Evolutionary conservation across 306 rosid species (phyloP).

Genomic region (Hippophae gyantsensis): DNA sequence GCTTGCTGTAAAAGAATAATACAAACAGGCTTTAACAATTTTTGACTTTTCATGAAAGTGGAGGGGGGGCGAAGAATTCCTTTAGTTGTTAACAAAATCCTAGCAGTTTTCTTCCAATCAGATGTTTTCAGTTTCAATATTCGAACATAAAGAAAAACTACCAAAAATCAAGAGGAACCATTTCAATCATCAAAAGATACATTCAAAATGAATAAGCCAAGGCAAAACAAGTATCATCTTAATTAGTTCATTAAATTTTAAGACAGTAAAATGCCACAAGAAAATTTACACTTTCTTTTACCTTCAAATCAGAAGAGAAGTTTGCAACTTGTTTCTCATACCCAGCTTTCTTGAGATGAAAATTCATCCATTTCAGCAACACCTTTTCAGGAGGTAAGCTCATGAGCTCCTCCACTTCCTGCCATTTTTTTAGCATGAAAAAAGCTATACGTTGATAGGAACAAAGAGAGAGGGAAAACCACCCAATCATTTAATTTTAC

Average conservation of each 20-base stretch:
- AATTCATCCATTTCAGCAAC: slow-evolving; percentile 97
- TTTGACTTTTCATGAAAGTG: background rate
- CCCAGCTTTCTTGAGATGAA: slow-evolving; percentile 89
- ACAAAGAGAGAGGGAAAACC: slow-evolving; percentile 9
- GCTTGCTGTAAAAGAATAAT: background rate
- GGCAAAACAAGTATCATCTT: background rate
- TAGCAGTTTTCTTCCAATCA: too few species aligned
- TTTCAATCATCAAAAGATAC: background rate
- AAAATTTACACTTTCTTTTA: slow-evolving; percentile 22
- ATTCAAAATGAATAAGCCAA: background rate
- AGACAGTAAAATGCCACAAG: slow-evolving; percentile 14
- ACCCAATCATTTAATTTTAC: background rate
- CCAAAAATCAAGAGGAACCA: background rate
- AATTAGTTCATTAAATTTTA: background rate
- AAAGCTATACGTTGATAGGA: background rate
- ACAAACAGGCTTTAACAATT: background rate
- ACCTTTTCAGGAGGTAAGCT: slow-evolving; percentile 91
- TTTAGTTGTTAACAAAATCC: too few species aligned
- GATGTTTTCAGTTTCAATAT: too few species aligned
- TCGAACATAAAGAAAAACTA: background rate
- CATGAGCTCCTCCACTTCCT: slow-evolving; percentile 98
- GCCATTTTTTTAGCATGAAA: slow-evolving; percentile 4
- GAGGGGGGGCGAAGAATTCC: too few species aligned
- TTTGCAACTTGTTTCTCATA: slow-evolving; percentile 90
- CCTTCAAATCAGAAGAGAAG: slow-evolving; percentile 94